Evolutionary conservation across 164 flowering plant genomes (phyloP), one percentile per base, ranked within the genome.

Genomic region (Macadamia integrifolia): DNA sequence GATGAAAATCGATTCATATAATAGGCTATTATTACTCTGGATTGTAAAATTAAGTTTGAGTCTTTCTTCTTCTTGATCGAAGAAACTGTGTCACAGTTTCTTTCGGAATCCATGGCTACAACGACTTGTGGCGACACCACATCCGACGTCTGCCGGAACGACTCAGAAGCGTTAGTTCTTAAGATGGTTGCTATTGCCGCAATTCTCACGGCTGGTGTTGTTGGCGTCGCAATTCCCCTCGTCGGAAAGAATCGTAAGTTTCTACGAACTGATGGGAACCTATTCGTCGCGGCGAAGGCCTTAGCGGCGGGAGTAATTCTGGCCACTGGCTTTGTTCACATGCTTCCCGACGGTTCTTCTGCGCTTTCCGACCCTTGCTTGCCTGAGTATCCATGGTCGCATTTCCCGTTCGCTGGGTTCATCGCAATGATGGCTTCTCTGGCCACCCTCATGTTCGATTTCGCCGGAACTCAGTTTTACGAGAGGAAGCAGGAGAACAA

Each of bases 251-350:
- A 84, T 44, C 78, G 88, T 31, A 72, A 82, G 6, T 81, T 88
- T 67, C 80, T 93, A 32, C 72, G 80, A 14, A 80, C 95, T 1
- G 95, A 93, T 48, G 80, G 97, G 28, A 87, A 86, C 68, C 72
- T 86, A 42, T 90, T 93, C 68, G 79, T 86, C 14, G 86, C 86
- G 0, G 90, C 95, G 17, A 93, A 91, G 69, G 97, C 98, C 43
- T 93, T 93, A 49, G 98, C 97, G 0, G 98, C 97, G 5, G 98
- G 98, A 31, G 97, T 93, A 6, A 93, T 93, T 60, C 88, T 93
- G 6, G 96, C 98, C 9, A 93, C 98, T 0, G 98, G 93, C 0
- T 93, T 93, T 66, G 97, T 93, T 32, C 98, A 93, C 81, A 93
- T 93, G 91, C 77, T 93, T 6, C 80, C 98, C 1, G 97, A 75